phyloP scores from a whole-genome alignment of 1,139 yeast species.

The Komagataea norvegica region DNA sequence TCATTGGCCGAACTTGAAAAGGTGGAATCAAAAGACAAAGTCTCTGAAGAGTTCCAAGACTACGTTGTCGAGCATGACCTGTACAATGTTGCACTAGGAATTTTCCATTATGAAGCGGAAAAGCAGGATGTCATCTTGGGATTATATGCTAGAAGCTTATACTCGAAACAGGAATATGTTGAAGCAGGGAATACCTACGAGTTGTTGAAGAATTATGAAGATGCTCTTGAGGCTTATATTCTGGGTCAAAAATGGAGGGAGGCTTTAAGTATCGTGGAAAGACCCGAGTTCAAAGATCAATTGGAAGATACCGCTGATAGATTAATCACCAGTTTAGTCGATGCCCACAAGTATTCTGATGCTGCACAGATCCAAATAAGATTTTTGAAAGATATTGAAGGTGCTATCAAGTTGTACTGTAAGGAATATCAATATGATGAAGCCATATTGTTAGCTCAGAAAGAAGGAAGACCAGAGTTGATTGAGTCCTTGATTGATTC shows the following conservation, averaged over 20 bases:
- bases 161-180: slow-evolving; percentile 47
- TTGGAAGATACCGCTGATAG: slow-evolving; percentile 47
- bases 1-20: slow-evolving; percentile 53
- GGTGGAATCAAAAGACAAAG: slow-evolving; percentile 28
- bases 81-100: slow-evolving; percentile 61
- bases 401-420: slow-evolving; percentile 65
- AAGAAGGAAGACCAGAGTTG: slow-evolving; percentile 40
- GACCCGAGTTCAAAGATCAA: slow-evolving; percentile 35
- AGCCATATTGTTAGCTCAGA: slow-evolving; percentile 63
- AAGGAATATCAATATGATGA: slow-evolving; percentile 71
- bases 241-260: slow-evolving; percentile 79
- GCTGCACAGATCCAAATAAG: slow-evolving; percentile 77
- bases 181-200: slow-evolving; percentile 84
- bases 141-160: slow-evolving; percentile 59
- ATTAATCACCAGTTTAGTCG: slow-evolving; percentile 55
- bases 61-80: slow-evolving; percentile 74
- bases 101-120: slow-evolving; percentile 54
- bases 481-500: slow-evolving; percentile 61
- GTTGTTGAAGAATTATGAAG: slow-evolving; percentile 47
- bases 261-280: slow-evolving; percentile 59
- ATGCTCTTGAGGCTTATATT: slow-evolving; percentile 68
- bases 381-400: slow-evolving; percentile 55
- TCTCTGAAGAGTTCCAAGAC: slow-evolving; percentile 56
- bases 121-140: slow-evolving; percentile 53
- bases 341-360: slow-evolving; percentile 69